Evolutionary conservation across 768 basidiomycete genomes (phyloP), one percentile per base, ranked within the genome.

Genomic region (Panellus pusillus): DNA sequence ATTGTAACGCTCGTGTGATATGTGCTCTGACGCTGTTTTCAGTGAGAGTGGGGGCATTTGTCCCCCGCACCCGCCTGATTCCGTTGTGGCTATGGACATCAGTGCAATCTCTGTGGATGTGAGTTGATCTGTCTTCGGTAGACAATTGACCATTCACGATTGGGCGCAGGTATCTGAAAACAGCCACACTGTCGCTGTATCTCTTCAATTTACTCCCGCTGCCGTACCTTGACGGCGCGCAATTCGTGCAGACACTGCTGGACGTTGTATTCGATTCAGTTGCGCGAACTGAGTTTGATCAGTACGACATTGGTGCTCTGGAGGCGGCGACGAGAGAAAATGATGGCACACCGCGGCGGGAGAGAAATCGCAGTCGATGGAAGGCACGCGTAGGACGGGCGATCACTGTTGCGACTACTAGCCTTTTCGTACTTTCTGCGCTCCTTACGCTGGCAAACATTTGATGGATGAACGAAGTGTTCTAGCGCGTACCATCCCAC

Each of bases 151-250:
- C 19, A 20, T 11, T 42, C 17, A 14, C 19, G 36, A 18, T 24
- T 24, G 15, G 40, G 32, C 15, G 50, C 59, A 88, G 89, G 55
- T 89, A 89, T 55, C 68, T 84, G 54, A 69, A 73, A 31, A 80
- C 82, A 63, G 77, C 89, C 2, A 83, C 84, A n/a, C 67, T 93
- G 29, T 93, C 91, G 3, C 73, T 95, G 1, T 93, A 81, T 66
- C 69, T 93, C 52, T 84, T 94, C 73, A 95, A 95, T 66, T 78
- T 91, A 24, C 75, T 94, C 19, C 91, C 93, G 0, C 65, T 93
- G 31, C 79, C 81, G 2, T 71, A 73, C 44, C 74, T 94, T 17
- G 93, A 95, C 55, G 93, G 93, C 24, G 70, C 76, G 8, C 79
- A 85, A 58, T 70, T 88, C 17, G 72, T 91, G 9, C 65, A 54